Conservation (phyloP, 176 grass and related monocot genomes). For the sorghum (Sorghum bicolor) region Sorghum_bicolor_NCBIv3 NC_012872.2:51699001-51699500, state of each 20-base stretch:
- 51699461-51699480: slow-evolving; percentile 14
- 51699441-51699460: neutral
- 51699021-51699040: neutral
- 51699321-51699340: neutral
- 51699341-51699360: neutral
- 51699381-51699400: neutral
- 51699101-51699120: neutral
- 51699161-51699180: neutral
- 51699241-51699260: neutral
- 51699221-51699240: neutral
- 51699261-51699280: neutral
- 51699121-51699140: neutral
- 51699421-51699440: neutral
- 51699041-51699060: neutral
- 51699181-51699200: neutral
- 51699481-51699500: neutral
- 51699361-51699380: neutral
- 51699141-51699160: neutral
- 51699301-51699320: neutral
- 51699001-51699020: neutral
- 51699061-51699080: neutral
- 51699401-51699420: neutral
- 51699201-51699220: neutral
- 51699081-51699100: neutral
- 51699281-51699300: neutral